Evolutionary conservation across 305 asterid genomes (phyloP).

Genomic region (Fraxinus dipetala): DNA sequence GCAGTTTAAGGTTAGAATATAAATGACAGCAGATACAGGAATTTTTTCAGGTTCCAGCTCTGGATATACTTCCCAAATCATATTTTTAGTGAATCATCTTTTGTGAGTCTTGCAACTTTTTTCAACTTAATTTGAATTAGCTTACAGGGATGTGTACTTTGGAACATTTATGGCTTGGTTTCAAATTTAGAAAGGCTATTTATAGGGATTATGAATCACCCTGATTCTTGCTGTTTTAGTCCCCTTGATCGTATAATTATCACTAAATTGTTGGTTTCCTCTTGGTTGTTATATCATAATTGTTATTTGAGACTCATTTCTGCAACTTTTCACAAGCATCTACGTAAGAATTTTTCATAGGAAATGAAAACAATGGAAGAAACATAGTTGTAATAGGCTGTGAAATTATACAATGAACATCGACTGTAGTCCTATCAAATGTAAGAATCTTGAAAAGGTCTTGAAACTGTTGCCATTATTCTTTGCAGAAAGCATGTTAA

Average conservation of each 20-base stretch:
- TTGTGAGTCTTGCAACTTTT: constrained; percentile 33
- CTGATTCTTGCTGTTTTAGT: not conserved
- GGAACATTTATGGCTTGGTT: not conserved
- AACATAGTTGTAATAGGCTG: not conserved
- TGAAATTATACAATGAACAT: too few species aligned
- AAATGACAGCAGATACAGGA: constrained; percentile 33
- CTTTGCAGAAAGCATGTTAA: not conserved
- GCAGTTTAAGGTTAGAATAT: constrained; percentile 32
- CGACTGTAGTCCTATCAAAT: too few species aligned
- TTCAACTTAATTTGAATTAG: constrained; percentile 22
- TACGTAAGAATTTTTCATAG: not conserved
- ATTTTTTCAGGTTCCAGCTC: constrained; percentile 42
- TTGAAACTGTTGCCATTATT: not conserved
- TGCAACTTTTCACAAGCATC: not conserved
- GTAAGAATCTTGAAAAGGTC: not conserved
- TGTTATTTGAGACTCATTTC: not conserved
- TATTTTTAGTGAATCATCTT: constrained; percentile 25
- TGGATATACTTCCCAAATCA: constrained; percentile 31
- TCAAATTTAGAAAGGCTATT: not conserved
- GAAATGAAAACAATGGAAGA: not conserved
- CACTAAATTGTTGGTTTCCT: not conserved
- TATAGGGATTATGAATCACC: not conserved
- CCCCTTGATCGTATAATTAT: not conserved
- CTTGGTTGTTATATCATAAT: not conserved
- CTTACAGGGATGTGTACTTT: constrained; percentile 12